Base-by-base conservation (phyloP, 2,329 filamentous ascomycete genomes). In the Fusarium sp. region DNA sequence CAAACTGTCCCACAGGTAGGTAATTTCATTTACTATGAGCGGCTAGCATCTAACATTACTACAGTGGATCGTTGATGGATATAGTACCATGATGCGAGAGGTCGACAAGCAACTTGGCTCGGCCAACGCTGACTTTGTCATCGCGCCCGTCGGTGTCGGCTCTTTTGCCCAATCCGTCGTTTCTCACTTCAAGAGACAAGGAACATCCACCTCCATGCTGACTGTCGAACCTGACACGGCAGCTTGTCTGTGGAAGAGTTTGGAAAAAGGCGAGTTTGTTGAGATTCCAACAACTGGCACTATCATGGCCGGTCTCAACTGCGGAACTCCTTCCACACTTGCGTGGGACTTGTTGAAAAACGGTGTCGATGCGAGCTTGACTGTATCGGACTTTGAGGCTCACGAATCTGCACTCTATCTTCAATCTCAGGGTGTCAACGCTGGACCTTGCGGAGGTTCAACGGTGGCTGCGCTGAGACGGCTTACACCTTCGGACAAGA, bases 51-150 rank as follows among this genome's bases (percentile, higher is more conserved):
- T 57, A 26, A 53, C 36, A 7, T 13, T 11, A 11, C 17, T 5
- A 8, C 46, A 87, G 77, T 94, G 91, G 89, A 91, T 94, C 22
- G 90, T 94, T 0, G 89, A 95, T 63, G 93, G 93, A 0, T 96
- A 95, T 72, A 84, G 83, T 6, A 94, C 92, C 0, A 90, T 94
- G 85, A 81, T 94, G 65, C 76, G 79, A 5, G 93, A 96, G 74
- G 81, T 88, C 0, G 91, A 94, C 50, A 76, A 82, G 21, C 91
- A 94, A 73, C 74, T 82, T 0, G 77, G 79, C 0, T 68, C 80
- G 1, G 75, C 79, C 0, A 77, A 74, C 2, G 65, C 78, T 6
- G 81, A 84, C 7, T 79, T 88, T 11, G 84, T 89, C 31, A 77
- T 95, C 15, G 85, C 86, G 0, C 90, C 92, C 0, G 90, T 92